phyloP scores from a whole-genome alignment of 78 protist genomes.

The Guillardia theta region DNA sequence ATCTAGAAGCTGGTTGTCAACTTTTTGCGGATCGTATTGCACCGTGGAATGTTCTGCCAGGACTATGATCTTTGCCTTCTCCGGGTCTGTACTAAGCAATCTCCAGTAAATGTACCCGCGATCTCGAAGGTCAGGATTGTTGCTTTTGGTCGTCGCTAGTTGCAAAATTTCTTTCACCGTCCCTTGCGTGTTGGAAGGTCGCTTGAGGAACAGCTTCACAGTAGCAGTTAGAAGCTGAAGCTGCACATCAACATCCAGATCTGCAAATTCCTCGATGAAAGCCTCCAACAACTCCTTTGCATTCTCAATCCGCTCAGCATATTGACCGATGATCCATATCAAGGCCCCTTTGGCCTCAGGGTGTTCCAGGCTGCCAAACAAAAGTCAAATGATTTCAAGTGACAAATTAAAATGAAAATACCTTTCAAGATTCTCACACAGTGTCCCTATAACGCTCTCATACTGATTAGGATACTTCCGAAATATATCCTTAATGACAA shows the following conservation, averaged over 20 bases:
- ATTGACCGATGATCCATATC: slow-evolving; percentile 94
- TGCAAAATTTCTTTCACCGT: slow-evolving; percentile 56
- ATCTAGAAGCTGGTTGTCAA: background rate
- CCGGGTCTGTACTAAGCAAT: slow-evolving; percentile 92
- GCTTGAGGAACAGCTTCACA: slow-evolving; percentile 96
- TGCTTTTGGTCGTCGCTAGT: slow-evolving; percentile 82
- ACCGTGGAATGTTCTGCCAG: background rate
- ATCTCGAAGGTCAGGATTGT: slow-evolving; percentile 98
- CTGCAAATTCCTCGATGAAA: background rate
- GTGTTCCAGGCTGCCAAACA: slow-evolving; percentile 97
- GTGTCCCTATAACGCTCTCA: slow-evolving; percentile 92
- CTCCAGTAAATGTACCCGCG: slow-evolving; percentile 99
- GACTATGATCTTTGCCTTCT: slow-evolving; percentile 83
- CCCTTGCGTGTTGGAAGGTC: slow-evolving; percentile 78
- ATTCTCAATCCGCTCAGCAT: slow-evolving; percentile 94
- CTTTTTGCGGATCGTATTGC: background rate
- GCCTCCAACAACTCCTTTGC: slow-evolving; percentile 61
- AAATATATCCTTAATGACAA: slow-evolving; percentile 97
- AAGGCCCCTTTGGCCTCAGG: slow-evolving; percentile 99
- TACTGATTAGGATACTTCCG: slow-evolving; percentile 78
- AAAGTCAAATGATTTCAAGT: too few relatives aligned
- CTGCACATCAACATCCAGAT: slow-evolving; percentile 81
- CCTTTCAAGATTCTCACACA: slow-evolving; percentile 98
- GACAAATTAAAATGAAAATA: too few relatives aligned
- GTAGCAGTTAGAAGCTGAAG: slow-evolving; percentile 94